Base-by-base conservation (phyloP, 2,329 filamentous ascomycete species). In the Ophiocordyceps camponoti-saundersi region DNA sequence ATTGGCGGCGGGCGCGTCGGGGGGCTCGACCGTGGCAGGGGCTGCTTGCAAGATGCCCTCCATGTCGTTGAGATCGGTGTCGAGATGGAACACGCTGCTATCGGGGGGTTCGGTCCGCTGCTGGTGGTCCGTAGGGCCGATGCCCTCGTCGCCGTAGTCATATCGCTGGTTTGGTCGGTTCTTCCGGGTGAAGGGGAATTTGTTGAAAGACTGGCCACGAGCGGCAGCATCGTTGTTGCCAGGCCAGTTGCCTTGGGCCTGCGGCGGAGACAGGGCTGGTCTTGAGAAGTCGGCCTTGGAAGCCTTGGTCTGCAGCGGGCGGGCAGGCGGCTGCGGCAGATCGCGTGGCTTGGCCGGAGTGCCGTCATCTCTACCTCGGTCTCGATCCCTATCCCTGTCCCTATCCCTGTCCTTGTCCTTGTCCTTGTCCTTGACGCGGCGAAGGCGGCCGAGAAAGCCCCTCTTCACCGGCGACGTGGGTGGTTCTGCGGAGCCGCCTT, bases 51-150 rank as follows among this genome's bases (percentile, higher is more conserved):
- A 67, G 52, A 96, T 95, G 21, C 87, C 92, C 56, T 89, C 83
- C 86, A 98, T 92, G 55, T 95, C 79, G 48, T 79, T 79, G 44
- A 96, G 73, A 59, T 96, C 84, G 2, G 86, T 93, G 61, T 96
- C 90, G 23, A 96, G 75, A 56, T 77, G 76, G 64, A 82, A 94
- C 43, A 87, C 63, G 13, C 36, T 40, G 18, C 36, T 40, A 11
- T 40, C 36, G 36, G 36, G 36, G n/a, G 36, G 36, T 7, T 74
- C 75, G 41, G 74, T 74, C 41, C 74, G 72, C 46, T 73, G 71
- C 41, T 71, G 66, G 46, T 72, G 75, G 49, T 82, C 77, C 8
- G 73, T 79, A 0, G 73, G 75, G 3, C 74, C 75, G 51, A 75
- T 77, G 21, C 67, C 70, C 59, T 79, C 80, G 58, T 71, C 80